Percentiles rank a stretch among this genome's conserved stretches.
Conservation (phyloP, 2,329 filamentous ascomycete species). For the Corinectria fuckeliana region DNA sequence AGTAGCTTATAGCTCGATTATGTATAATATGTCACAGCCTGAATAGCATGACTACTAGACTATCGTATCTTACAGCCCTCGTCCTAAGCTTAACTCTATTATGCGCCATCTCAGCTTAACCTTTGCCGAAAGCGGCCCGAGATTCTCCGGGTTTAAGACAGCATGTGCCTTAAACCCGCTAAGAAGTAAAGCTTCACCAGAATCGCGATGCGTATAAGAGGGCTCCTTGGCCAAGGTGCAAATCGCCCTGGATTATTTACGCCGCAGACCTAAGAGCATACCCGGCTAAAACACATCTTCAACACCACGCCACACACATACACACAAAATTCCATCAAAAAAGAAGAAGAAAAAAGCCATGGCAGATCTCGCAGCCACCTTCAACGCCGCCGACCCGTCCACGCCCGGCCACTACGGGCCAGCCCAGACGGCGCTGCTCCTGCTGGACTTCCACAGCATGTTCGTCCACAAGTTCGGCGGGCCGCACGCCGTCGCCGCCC, state of each 20-base stretch:
- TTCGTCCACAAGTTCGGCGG: constrained; percentile 4
- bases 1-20: no score
- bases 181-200: background rate
- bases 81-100: no score
- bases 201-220: background rate
- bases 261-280: no score
- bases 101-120: no score
- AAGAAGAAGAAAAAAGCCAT: background rate
- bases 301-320: background rate
- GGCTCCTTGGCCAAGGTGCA: background rate
- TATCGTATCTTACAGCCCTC: no score
- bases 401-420: background rate
- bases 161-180: background rate
- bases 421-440: constrained; percentile 4
- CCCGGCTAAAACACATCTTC: no score
- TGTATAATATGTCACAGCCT: no score
- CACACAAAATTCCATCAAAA: background rate
- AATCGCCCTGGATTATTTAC: background rate
- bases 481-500: background rate
- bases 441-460: constrained; percentile 11
- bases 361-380: background rate
- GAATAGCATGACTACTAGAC: no score
- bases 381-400: background rate
- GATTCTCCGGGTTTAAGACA: background rate
- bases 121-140: background rate